Evolutionary conservation across 768 basidiomycete genomes (phyloP).

Genomic region (Suillus subluteus): DNA sequence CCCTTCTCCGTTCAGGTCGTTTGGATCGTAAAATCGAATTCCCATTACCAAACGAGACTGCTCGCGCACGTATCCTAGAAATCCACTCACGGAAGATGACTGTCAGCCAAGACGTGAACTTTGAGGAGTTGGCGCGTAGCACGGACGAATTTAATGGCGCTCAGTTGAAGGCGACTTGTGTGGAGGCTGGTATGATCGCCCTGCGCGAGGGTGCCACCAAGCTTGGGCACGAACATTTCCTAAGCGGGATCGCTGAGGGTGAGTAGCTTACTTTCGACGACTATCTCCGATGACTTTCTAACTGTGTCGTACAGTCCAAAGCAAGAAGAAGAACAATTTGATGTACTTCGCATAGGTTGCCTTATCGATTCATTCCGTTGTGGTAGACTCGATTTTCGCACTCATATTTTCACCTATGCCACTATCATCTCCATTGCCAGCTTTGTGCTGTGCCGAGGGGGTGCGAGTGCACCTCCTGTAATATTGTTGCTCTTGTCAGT

Average conservation of each 20-base stretch:
- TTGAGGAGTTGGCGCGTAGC: constrained; percentile 93
- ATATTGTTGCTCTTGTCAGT: neutral
- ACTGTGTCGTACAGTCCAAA: constrained; percentile 70
- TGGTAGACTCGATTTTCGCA: constrained; percentile 2
- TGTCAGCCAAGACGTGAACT: constrained; percentile 87
- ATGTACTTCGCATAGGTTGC: constrained; percentile 82
- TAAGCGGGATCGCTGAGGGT: constrained; percentile 91
- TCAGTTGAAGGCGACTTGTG: constrained; percentile 96
- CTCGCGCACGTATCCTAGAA: constrained; percentile 94
- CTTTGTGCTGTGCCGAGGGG: neutral
- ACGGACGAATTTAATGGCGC: constrained; percentile 99
- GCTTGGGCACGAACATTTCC: constrained; percentile 93
- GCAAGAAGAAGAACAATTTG: constrained; percentile 99
- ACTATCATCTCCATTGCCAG: constrained; percentile 1
- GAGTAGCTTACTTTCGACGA: constrained; percentile 24
- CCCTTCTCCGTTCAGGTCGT: constrained; percentile 96
- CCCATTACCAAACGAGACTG: constrained; percentile 93
- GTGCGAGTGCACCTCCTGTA: neutral
- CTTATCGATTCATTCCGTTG: neutral
- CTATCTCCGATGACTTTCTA: constrained; percentile 20
- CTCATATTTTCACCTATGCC: neutral
- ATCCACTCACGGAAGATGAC: constrained; percentile 99
- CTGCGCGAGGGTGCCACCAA: constrained; percentile 89
- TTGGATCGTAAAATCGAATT: constrained; percentile 99
- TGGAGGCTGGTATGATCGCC: constrained; percentile 99